Evolutionary conservation across 2,329 filamentous ascomycete genomes (phyloP).

Genomic region (Didymella pomorum): DNA sequence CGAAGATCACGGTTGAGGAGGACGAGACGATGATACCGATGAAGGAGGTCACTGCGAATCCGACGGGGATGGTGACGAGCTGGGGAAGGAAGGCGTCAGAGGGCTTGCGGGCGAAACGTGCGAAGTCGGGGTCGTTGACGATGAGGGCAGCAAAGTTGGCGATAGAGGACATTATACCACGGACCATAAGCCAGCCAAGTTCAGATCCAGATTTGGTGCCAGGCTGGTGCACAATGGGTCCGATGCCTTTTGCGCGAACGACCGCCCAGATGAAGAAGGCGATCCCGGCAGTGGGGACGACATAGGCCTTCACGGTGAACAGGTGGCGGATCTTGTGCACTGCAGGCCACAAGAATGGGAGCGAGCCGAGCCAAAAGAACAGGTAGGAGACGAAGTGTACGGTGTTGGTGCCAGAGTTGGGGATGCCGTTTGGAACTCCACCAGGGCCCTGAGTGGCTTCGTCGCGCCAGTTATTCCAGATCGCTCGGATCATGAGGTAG

Average conservation of each 20-base stretch:
- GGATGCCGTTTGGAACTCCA: constrained; percentile 72
- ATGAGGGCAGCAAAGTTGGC: constrained; percentile 92
- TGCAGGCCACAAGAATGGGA: constrained; percentile 88
- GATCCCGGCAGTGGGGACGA: constrained; percentile 83
- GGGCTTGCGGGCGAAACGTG: constrained; percentile 81
- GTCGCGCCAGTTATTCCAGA: constrained; percentile 75
- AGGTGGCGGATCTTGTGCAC: constrained; percentile 88
- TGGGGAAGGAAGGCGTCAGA: constrained; percentile 82
- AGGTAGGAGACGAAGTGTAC: constrained; percentile 82
- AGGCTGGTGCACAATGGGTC: constrained; percentile 78
- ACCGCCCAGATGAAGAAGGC: constrained; percentile 89
- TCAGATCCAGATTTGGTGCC: constrained; percentile 69
- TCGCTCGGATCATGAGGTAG: constrained; percentile 85
- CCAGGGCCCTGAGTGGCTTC: constrained; percentile 27
- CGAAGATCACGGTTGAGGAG: constrained; percentile 55
- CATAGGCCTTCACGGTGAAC: constrained; percentile 87
- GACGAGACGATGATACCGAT: constrained; percentile 67
- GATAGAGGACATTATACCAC: constrained; percentile 86
- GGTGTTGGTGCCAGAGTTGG: constrained; percentile 74
- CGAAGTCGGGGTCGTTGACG: constrained; percentile 80
- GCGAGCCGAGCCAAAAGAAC: constrained; percentile 81
- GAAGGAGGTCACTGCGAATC: constrained; percentile 75
- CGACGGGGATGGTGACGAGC: constrained; percentile 62
- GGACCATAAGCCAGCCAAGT: constrained; percentile 82
- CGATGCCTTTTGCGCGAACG: constrained; percentile 80